Evolutionary conservation across 2,329 filamentous ascomycete species (phyloP).

Genomic region (Keithomyces neogunnii): DNA sequence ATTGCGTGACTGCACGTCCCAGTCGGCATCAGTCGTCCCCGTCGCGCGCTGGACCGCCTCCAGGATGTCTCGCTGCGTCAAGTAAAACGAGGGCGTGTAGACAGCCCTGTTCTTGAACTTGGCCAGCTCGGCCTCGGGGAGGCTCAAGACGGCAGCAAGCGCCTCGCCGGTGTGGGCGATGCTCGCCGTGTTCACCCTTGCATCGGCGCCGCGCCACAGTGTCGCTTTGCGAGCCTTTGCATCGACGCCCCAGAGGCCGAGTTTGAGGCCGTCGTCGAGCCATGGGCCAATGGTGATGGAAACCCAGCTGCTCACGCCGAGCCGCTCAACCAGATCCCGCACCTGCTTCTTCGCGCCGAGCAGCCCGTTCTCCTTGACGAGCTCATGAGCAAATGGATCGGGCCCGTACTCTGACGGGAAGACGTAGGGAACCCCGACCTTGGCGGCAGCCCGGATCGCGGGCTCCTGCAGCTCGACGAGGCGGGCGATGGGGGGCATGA

Average conservation of each 20-base stretch:
- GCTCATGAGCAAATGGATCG: constrained; percentile 15
- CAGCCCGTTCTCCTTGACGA: constrained; percentile 14
- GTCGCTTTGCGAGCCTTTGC: constrained; percentile 18
- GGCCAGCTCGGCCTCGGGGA: constrained; percentile 22
- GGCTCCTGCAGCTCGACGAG: constrained; percentile 14
- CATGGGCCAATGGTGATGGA: constrained; percentile 23
- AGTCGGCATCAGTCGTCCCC: constrained; percentile 17
- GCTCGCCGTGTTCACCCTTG: constrained; percentile 19
- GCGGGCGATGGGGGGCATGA: constrained; percentile 11
- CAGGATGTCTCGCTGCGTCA: constrained; percentile 20
- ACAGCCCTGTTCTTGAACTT: constrained; percentile 21
- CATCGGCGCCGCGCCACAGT: constrained; percentile 21
- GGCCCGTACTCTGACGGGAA: constrained; percentile 24
- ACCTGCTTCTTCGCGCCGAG: constrained; percentile 17
- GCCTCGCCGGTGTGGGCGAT: constrained; percentile 23
- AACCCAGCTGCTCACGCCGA: constrained; percentile 22
- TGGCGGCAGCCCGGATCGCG: constrained; percentile 23
- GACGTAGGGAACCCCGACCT: constrained; percentile 20
- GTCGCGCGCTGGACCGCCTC: constrained; percentile 21
- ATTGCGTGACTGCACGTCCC: constrained; percentile 11
- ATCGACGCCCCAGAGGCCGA: constrained; percentile 23
- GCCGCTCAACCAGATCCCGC: constrained; percentile 19
- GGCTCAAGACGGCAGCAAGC: constrained; percentile 24
- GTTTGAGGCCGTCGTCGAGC: constrained; percentile 21
- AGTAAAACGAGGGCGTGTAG: constrained; percentile 24